A percentile compares a stretch with the other conserved stretches of the same genome.
Evolutionary conservation across 176 grass and related monocot genomes (phyloP).

Genomic region (Musa schizocarpa): DNA sequence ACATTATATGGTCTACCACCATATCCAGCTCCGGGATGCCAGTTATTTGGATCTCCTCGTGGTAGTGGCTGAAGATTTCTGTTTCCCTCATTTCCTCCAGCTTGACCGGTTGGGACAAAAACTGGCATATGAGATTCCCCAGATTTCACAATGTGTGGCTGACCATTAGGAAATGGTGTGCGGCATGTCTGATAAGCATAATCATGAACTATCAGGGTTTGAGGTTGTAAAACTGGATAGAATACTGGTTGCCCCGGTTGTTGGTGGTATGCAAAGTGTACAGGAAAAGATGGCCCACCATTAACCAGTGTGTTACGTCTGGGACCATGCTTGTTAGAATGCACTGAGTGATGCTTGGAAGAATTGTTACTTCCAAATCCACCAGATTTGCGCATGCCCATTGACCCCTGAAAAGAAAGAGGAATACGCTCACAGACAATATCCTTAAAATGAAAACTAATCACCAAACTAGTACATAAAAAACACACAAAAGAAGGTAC

Average conservation of each 20-base stretch:
- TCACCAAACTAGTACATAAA: not conserved
- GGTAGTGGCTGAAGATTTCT: slow-evolving; percentile 31
- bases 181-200: slow-evolving; percentile 50
- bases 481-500: not conserved
- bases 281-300: slow-evolving; percentile 49
- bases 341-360: slow-evolving; percentile 33
- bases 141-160: slow-evolving; percentile 39
- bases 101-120: slow-evolving; percentile 47
- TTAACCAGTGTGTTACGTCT: slow-evolving; percentile 38
- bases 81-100: slow-evolving; percentile 41
- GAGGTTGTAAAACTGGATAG: slow-evolving; percentile 52
- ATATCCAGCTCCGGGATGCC: slow-evolving; percentile 33
- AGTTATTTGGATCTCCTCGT: slow-evolving; percentile 48
- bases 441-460: slow-evolving; percentile 11
- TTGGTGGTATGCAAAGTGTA: slow-evolving; percentile 44
- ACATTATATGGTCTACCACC: slow-evolving; percentile 39
- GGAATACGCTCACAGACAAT: not conserved
- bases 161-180: slow-evolving; percentile 34
- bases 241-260: slow-evolving; percentile 54
- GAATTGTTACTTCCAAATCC: slow-evolving; percentile 39
- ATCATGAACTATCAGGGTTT: slow-evolving; percentile 47
- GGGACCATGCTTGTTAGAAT: slow-evolving; percentile 53
- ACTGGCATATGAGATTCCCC: slow-evolving; percentile 29
- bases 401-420: slow-evolving; percentile 27
- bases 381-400: slow-evolving; percentile 44